Evolutionary conservation across 345 rosid species (phyloP).

Genomic region (Schrenkiella parvula): DNA sequence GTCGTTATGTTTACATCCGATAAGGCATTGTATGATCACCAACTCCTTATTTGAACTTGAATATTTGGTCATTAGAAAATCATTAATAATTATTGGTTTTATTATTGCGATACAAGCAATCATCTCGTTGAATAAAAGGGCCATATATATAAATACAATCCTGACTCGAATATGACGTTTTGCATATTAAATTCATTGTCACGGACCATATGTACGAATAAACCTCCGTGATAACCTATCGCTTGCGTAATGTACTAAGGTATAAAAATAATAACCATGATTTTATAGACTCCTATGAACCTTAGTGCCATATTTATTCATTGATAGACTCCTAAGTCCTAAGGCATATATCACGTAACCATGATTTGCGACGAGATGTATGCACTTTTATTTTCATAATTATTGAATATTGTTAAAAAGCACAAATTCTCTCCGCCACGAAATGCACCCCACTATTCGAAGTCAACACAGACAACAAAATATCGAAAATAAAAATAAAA

Average conservation of each 20-base stretch:
- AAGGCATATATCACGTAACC: conserved; percentile 27
- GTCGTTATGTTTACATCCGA: background rate
- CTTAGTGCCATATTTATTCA: conserved; percentile 6
- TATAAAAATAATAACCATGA: background rate
- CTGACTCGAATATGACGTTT: background rate
- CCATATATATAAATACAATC: background rate
- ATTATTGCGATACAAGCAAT: conserved; percentile 11
- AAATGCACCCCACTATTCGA: conserved; percentile 33
- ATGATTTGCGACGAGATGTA: conserved; percentile 31
- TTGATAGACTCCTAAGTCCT: conserved; percentile 12
- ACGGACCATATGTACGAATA: conserved; percentile 10
- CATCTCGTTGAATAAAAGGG: background rate
- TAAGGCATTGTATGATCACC: conserved; percentile 15
- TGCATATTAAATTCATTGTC: background rate
- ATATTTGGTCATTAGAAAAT: background rate
- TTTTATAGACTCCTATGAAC: no score
- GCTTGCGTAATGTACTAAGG: conserved; percentile 15
- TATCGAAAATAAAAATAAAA: background rate
- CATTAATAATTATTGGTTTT: background rate
- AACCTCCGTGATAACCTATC: conserved; percentile 29
- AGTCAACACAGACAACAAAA: conserved; percentile 29
- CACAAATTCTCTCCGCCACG: conserved; percentile 22
- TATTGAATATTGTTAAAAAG: background rate
- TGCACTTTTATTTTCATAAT: background rate
- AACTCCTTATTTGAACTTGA: background rate